Percentiles rank a stretch among this genome's conserved stretches.
These are phyloP conservation scores for Dryas alaskensis DNA, from an alignment of 306 rosid species.

Conservation along the genomic window DNA sequence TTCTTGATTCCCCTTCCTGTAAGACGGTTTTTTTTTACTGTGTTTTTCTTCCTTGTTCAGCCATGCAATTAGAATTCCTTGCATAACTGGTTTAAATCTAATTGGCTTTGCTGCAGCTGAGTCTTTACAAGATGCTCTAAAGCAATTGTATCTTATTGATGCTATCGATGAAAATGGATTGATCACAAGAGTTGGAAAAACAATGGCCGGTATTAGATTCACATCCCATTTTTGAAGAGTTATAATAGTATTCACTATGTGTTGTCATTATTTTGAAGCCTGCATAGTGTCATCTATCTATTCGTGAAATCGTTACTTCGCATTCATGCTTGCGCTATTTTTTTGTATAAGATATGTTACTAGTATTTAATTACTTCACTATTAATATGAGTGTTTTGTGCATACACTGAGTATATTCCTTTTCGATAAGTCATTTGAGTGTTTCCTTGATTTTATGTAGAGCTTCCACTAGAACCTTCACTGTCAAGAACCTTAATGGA, in stretches of 20 bases:
- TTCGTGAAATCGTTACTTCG: not conserved
- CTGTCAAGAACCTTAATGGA: conserved; percentile 88
- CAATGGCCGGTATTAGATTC: conserved; percentile 83
- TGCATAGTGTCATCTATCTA: conserved; percentile 9
- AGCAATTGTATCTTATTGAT: conserved; percentile 85
- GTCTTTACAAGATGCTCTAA: conserved; percentile 89
- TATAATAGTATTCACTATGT: not conserved
- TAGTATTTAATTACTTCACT: conserved; percentile 13
- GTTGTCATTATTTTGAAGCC: conserved; percentile 13
- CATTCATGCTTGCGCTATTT: conserved; percentile 15
- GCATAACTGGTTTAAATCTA: conserved; percentile 27
- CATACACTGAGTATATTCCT: conserved; percentile 13
- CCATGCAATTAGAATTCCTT: not conserved
- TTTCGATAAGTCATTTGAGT: not conserved
- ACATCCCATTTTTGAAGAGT: conserved; percentile 23
- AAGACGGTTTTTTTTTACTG: conserved; percentile 21
- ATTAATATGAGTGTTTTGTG: conserved; percentile 15
- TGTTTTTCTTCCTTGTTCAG: conserved; percentile 7
- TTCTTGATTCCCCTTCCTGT: conserved; percentile 87
- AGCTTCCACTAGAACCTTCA: conserved; percentile 97
- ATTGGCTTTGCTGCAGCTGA: conserved; percentile 65
- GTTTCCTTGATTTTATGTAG: conserved; percentile 42
- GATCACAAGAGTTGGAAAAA: conserved; percentile 73
- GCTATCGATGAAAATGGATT: conserved; percentile 86
- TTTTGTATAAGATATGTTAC: conserved; percentile 10